Evolutionary conservation across 768 basidiomycete genomes (phyloP).

Genomic region (Mycena floridula): DNA sequence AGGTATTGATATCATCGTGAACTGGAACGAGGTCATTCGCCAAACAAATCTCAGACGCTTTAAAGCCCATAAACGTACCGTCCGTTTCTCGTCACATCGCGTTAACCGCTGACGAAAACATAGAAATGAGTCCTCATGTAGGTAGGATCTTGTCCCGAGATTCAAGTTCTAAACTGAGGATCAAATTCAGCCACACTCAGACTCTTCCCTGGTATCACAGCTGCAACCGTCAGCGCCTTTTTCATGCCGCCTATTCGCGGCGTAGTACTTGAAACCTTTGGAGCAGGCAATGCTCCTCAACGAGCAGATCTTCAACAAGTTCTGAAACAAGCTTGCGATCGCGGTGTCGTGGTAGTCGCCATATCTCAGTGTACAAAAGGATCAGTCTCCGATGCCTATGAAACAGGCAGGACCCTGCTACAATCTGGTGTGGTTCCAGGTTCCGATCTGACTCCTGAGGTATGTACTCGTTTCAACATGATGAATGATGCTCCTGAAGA

Average conservation of each 20-base stretch:
- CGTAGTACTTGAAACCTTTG: constrained; percentile 87
- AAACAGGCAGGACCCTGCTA: constrained; percentile 66
- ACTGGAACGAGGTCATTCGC: constrained; percentile 84
- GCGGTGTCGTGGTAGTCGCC: constrained; percentile 83
- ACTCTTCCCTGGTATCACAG: constrained; percentile 83
- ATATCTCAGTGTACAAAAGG: constrained; percentile 90
- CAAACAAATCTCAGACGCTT: constrained; percentile 78
- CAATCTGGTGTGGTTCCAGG: constrained; percentile 78
- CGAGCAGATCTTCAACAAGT: constrained; percentile 68
- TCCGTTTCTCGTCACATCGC: neutral
- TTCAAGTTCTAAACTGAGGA: neutral
- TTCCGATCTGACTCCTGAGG: constrained; percentile 95
- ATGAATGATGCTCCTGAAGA: too few species aligned
- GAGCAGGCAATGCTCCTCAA: constrained; percentile 90
- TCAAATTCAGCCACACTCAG: constrained; percentile 62
- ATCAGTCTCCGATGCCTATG: constrained; percentile 78
- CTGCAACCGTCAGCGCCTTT: constrained; percentile 69
- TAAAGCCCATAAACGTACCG: constrained; percentile 68
- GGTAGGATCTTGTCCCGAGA: constrained; percentile 37
- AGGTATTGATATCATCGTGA: constrained; percentile 87
- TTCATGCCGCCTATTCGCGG: constrained; percentile 69
- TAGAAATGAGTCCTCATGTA: constrained; percentile 79
- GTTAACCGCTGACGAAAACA: constrained; percentile 19
- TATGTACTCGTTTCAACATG: constrained; percentile 26
- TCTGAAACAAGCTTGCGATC: constrained; percentile 74